phyloP scores from a whole-genome alignment of 495 filamentous ascomycete species.

The Aspergillus olivimuriae region DNA sequence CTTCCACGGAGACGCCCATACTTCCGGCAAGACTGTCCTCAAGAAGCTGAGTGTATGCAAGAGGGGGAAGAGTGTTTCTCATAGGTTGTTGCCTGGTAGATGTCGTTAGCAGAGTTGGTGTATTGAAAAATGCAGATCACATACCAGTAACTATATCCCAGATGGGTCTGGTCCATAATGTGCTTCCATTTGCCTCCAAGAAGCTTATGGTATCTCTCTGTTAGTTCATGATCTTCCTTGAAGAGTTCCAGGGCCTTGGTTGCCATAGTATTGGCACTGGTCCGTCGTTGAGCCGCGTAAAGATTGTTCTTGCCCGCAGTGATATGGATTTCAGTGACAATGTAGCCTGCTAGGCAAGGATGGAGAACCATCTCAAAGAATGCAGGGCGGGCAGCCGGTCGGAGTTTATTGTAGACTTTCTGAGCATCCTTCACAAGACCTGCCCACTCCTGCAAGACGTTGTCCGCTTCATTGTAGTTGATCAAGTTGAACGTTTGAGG shows the following conservation, averaged over 20 bases:
- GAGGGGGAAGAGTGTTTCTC: constrained; percentile 57
- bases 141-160: constrained; percentile 43
- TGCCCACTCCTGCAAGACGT: constrained; percentile 57
- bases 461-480: constrained; percentile 68
- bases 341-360: constrained; percentile 55
- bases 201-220: constrained; percentile 54
- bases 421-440: constrained; percentile 47
- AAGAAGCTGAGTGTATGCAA: constrained; percentile 49
- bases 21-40: constrained; percentile 51
- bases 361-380: constrained; percentile 70
- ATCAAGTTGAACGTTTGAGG: constrained; percentile 55
- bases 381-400: constrained; percentile 40
- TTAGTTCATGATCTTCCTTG: constrained; percentile 55
- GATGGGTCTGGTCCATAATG: constrained; percentile 58
- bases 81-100: constrained; percentile 55
- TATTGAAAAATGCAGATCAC: neutral
- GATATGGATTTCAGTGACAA: constrained; percentile 56
- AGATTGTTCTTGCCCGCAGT: constrained; percentile 54
- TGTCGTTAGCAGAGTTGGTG: constrained; percentile 17
- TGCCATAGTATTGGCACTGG: constrained; percentile 56
- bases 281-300: constrained; percentile 58
- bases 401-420: constrained; percentile 47
- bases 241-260: constrained; percentile 53
- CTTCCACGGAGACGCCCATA: constrained; percentile 61
- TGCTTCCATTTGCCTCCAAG: constrained; percentile 67